Conservation (phyloP, 1,139 yeast genomes). For the Nakaseomyces uthaithaninus region DNA sequence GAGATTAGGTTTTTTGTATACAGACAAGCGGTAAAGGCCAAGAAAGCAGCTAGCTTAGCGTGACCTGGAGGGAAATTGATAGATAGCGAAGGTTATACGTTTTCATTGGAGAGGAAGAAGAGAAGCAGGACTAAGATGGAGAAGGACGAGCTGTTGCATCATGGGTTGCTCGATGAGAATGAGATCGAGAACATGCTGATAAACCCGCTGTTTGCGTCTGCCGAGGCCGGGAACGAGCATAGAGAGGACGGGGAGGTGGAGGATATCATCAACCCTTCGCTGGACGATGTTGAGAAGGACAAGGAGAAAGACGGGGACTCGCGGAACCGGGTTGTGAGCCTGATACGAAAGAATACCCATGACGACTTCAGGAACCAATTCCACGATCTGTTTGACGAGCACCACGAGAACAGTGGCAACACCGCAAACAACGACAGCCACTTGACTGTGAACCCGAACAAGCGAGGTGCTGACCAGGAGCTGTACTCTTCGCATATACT, state of each 20-base stretch:
- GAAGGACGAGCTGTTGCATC: constrained; percentile 2
- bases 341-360: constrained; percentile 4
- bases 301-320: not conserved
- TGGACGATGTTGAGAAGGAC: constrained; percentile 6
- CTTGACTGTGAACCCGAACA: not conserved
- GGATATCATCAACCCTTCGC: constrained; percentile 26
- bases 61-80: no score
- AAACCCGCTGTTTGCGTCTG: constrained; percentile 1
- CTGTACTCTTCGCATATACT: constrained; percentile 2
- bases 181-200: constrained; percentile 22
- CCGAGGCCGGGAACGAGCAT: constrained; percentile 11
- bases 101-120: no score
- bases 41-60: no score
- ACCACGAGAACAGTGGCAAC: not conserved
- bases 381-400: constrained; percentile 3
- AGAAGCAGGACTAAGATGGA: constrained; percentile 3
- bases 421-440: not conserved
- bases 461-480: not conserved
- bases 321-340: constrained; percentile 1
- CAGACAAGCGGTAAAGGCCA: no score
- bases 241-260: constrained; percentile 14
- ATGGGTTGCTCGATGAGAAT: constrained; percentile 16
- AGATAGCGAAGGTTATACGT: no score
- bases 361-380: not conserved
- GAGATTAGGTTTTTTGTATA: no score